These are phyloP conservation scores for Arthroderma sp. DNA, from an alignment of 2,329 filamentous ascomycete species.

Conservation along the genomic window DNA sequence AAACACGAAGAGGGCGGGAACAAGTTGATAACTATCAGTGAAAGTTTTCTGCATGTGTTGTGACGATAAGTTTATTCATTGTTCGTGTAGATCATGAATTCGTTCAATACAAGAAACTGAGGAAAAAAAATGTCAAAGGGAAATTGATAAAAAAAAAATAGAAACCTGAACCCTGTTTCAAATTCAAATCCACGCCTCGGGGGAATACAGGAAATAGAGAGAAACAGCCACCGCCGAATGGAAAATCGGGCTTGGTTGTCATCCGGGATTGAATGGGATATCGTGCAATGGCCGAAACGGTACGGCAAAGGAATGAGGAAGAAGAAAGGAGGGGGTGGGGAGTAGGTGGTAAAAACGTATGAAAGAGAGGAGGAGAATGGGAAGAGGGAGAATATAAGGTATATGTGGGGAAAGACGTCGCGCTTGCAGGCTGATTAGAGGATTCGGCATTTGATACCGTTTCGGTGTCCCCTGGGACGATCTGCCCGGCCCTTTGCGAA, in stretches of 20 bases:
- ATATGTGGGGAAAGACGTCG: neutral
- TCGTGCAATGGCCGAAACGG: too few relatives aligned
- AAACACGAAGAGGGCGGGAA: too few relatives aligned
- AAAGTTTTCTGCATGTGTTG: too few relatives aligned
- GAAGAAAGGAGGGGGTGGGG: neutral
- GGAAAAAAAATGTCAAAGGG: too few relatives aligned
- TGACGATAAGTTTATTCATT: neutral
- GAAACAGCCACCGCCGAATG: too few relatives aligned
- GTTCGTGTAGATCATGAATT: slow-evolving; percentile 5
- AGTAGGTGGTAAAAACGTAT: neutral
- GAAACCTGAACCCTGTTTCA: too few relatives aligned
- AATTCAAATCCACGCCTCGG: too few relatives aligned
- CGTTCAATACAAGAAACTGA: neutral
- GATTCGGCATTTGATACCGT: slow-evolving; percentile 24
- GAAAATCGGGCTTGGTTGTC: too few relatives aligned
- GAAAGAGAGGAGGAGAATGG: neutral
- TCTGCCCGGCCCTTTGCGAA: slow-evolving; percentile 28
- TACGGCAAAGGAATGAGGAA: neutral
- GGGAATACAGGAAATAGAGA: too few relatives aligned
- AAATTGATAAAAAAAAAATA: too few relatives aligned
- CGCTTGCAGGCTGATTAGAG: slow-evolving; percentile 14
- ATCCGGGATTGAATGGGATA: too few relatives aligned
- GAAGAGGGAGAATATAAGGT: neutral
- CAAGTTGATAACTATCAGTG: too few relatives aligned
- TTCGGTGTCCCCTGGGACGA: slow-evolving; percentile 23